Conservation (phyloP, 2,329 filamentous ascomycete genomes). For the Clonostachys sp. region DNA sequence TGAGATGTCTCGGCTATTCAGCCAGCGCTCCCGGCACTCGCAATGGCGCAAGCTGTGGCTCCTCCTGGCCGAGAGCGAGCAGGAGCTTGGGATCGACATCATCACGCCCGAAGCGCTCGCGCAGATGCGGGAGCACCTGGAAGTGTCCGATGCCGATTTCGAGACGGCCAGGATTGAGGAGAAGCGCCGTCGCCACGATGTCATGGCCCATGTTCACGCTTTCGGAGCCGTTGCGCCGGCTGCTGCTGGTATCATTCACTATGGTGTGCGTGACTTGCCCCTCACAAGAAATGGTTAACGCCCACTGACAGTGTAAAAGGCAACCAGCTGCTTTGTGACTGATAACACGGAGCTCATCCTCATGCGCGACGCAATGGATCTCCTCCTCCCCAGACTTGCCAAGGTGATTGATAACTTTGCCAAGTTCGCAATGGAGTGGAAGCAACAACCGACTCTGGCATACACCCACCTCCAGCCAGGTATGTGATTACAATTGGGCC, state of each 20-base stretch:
- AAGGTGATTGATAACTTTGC: constrained; percentile 73
- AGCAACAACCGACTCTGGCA: constrained; percentile 64
- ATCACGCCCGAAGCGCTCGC: constrained; percentile 73
- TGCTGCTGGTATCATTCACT: constrained; percentile 81
- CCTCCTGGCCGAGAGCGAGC: constrained; percentile 76
- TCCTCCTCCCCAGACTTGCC: constrained; percentile 74
- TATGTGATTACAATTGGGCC: constrained; percentile 25
- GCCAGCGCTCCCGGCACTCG: constrained; percentile 66
- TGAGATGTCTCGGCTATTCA: constrained; percentile 79
- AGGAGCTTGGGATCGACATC: constrained; percentile 67
- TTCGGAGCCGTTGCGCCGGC: constrained; percentile 70
- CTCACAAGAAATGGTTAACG: not conserved
- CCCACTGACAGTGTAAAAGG: constrained; percentile 1
- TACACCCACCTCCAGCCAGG: constrained; percentile 69
- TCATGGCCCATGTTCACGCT: constrained; percentile 70
- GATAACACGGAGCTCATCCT: constrained; percentile 79
- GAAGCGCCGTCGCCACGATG: constrained; percentile 60
- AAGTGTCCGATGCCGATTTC: constrained; percentile 76
- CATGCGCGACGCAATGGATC: constrained; percentile 55
- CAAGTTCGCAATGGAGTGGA: constrained; percentile 68
- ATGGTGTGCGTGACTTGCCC: constrained; percentile 32
- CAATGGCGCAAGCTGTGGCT: constrained; percentile 87
- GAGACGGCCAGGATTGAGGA: constrained; percentile 72
- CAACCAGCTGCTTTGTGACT: constrained; percentile 53
- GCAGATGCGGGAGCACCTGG: constrained; percentile 69